Percentiles rank a stretch among this genome's conserved stretches.
These are phyloP conservation scores for Sporothrix humicola DNA, from an alignment of 2,329 filamentous ascomycete genomes.

Conservation along the genomic window DNA sequence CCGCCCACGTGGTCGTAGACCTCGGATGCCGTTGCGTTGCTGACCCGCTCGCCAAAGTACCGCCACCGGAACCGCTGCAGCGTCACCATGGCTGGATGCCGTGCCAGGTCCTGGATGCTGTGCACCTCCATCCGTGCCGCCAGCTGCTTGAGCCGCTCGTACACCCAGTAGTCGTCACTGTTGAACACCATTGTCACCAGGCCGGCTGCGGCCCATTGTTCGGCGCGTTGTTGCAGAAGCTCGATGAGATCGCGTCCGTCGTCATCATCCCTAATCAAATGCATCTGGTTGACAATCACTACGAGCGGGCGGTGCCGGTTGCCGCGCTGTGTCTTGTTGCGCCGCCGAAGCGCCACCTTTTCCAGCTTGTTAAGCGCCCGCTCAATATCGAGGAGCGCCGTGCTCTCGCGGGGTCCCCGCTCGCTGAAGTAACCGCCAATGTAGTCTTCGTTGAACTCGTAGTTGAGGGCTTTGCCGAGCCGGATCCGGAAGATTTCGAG, in stretches of 20 bases:
- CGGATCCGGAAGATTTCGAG: slow-evolving; percentile 93
- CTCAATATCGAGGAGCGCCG: slow-evolving; percentile 91
- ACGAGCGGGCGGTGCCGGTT: slow-evolving; percentile 65
- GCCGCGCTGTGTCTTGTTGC: slow-evolving; percentile 60
- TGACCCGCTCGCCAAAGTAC: slow-evolving; percentile 70
- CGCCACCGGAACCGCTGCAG: slow-evolving; percentile 79
- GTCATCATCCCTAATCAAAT: slow-evolving; percentile 88
- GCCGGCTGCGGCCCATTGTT: slow-evolving; percentile 93
- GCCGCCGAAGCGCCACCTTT: slow-evolving; percentile 81
- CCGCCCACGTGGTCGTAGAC: slow-evolving; percentile 90
- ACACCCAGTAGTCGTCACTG: slow-evolving; percentile 98
- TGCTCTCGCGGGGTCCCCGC: slow-evolving; percentile 87
- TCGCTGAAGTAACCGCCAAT: slow-evolving; percentile 97
- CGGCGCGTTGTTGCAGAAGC: slow-evolving; percentile 90
- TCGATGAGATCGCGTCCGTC: slow-evolving; percentile 93
- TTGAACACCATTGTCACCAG: slow-evolving; percentile 94
- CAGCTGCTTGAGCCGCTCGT: slow-evolving; percentile 89
- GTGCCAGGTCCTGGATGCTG: slow-evolving; percentile 81
- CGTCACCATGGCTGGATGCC: slow-evolving; percentile 75
- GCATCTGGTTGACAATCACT: slow-evolving; percentile 93
- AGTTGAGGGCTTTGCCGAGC: slow-evolving; percentile 91
- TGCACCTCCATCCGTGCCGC: slow-evolving; percentile 95
- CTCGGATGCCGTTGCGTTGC: slow-evolving; percentile 66
- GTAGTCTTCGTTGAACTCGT: slow-evolving; percentile 97
- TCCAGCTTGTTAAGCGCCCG: slow-evolving; percentile 97